Evolutionary conservation across 306 rosid genomes (phyloP).

Genomic region (Prunus armeniaca): DNA sequence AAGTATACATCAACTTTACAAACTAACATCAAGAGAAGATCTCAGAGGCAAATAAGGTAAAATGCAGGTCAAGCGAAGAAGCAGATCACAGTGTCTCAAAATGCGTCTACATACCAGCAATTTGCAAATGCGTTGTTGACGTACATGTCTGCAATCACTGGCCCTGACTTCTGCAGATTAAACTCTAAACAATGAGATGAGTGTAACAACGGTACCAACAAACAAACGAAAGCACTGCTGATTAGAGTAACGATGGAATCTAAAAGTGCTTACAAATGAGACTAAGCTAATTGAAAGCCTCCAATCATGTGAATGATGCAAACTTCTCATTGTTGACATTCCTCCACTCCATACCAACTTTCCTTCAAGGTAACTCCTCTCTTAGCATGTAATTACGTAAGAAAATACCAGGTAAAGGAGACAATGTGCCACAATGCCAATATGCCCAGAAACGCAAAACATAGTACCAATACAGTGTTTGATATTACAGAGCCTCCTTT

Average conservation of each 20-base stretch:
- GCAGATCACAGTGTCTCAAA: neutral
- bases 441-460: neutral
- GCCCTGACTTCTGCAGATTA: slow-evolving; percentile 4
- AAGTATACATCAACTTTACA: neutral
- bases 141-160: neutral
- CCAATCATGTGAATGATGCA: neutral
- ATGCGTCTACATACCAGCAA: neutral
- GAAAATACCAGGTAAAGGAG: neutral
- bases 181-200: neutral
- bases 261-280: slow-evolving; percentile 4
- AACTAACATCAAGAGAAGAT: neutral
- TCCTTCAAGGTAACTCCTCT: neutral
- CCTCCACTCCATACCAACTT: neutral
- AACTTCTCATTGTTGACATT: neutral
- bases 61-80: neutral
- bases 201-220: neutral
- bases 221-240: neutral
- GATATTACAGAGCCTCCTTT: neutral
- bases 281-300: neutral
- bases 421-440: neutral
- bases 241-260: neutral
- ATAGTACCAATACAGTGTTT: neutral
- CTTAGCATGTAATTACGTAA: too few species aligned
- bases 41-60: neutral
- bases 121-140: neutral